A percentile compares a stretch with the other conserved stretches of the same genome.
Evolutionary conservation across 108 stramenopile genomes (phyloP).

Genomic region (Aurantiochytrium sp.): DNA sequence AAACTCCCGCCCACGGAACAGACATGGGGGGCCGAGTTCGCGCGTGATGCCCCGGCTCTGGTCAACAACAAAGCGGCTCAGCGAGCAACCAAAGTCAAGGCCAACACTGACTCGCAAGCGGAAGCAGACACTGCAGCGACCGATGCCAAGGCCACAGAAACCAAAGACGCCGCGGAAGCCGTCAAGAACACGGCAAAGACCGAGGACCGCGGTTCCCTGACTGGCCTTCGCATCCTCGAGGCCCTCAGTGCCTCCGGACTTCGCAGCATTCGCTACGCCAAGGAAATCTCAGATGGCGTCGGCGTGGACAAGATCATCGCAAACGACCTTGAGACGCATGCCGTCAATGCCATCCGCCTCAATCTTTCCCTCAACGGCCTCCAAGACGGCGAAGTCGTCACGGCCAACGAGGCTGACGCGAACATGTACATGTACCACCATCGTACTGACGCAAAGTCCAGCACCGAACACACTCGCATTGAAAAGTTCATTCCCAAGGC

Average conservation of each 20-base stretch:
- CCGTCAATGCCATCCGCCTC: slow-evolving; percentile 59
- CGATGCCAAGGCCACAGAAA: slow-evolving; percentile 25
- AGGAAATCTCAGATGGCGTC: slow-evolving; percentile 65
- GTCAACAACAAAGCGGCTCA: neutral
- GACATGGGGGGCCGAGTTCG: neutral
- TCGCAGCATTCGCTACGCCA: slow-evolving; percentile 86
- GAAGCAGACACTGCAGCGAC: neutral
- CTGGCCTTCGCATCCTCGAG: slow-evolving; percentile 81
- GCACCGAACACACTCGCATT: neutral
- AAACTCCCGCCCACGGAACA: neutral
- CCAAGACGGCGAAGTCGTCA: slow-evolving; percentile 39
- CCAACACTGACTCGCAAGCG: neutral
- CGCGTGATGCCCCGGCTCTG: neutral
- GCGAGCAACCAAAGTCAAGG: neutral
- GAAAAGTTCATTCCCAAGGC: neutral
- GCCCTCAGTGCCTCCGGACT: slow-evolving; percentile 92
- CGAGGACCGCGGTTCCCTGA: neutral
- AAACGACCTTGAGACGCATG: slow-evolving; percentile 76
- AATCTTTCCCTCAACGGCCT: slow-evolving; percentile 74
- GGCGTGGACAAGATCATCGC: slow-evolving; percentile 75
- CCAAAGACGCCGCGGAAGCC: slow-evolving; percentile 29
- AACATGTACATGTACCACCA: slow-evolving; percentile 35
- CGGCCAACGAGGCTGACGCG: slow-evolving; percentile 60
- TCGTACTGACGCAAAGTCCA: neutral
- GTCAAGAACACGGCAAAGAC: neutral